phyloP scores from a whole-genome alignment of 1,284 basidiomycete species.

The Ustilago bromivora region DNA sequence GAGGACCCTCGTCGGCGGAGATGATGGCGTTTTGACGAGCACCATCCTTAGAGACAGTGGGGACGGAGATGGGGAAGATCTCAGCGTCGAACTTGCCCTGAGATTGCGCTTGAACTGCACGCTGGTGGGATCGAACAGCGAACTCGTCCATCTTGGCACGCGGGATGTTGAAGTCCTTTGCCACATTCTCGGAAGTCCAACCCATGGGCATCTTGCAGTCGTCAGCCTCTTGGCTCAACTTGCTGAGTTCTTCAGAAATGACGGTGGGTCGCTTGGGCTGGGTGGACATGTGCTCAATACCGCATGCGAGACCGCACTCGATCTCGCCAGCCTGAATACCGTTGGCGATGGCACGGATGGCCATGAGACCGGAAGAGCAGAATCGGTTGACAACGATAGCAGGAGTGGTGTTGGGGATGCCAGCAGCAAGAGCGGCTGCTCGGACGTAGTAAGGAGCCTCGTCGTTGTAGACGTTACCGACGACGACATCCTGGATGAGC shows the following conservation, averaged over 20 bases:
- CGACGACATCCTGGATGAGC: constrained; percentile 81
- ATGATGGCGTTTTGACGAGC: constrained; percentile 75
- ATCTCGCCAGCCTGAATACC: constrained; percentile 85
- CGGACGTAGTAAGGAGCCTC: constrained; percentile 57
- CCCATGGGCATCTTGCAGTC: constrained; percentile 79
- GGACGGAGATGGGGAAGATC: constrained; percentile 76
- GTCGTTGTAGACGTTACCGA: constrained; percentile 72
- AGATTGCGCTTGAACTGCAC: constrained; percentile 76
- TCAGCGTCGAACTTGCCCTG: constrained; percentile 80
- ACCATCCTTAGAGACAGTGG: constrained; percentile 74
- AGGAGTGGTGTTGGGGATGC: constrained; percentile 81
- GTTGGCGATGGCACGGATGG: constrained; percentile 83
- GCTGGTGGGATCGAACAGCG: constrained; percentile 84
- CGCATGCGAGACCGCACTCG: constrained; percentile 84
- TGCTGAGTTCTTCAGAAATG: constrained; percentile 52
- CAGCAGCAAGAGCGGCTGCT: constrained; percentile 81
- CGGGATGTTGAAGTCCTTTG: constrained; percentile 80
- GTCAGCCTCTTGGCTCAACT: constrained; percentile 52
- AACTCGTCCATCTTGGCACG: constrained; percentile 86
- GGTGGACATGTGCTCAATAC: constrained; percentile 81
- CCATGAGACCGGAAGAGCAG: constrained; percentile 83
- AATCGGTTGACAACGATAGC: constrained; percentile 73
- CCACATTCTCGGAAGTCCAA: constrained; percentile 83
- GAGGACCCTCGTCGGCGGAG: constrained; percentile 83
- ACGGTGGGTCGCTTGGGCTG: constrained; percentile 46